These are phyloP conservation scores for Phyllosticta citrichinensis DNA, from an alignment of 2,329 filamentous ascomycete genomes.

Conservation along the genomic window DNA sequence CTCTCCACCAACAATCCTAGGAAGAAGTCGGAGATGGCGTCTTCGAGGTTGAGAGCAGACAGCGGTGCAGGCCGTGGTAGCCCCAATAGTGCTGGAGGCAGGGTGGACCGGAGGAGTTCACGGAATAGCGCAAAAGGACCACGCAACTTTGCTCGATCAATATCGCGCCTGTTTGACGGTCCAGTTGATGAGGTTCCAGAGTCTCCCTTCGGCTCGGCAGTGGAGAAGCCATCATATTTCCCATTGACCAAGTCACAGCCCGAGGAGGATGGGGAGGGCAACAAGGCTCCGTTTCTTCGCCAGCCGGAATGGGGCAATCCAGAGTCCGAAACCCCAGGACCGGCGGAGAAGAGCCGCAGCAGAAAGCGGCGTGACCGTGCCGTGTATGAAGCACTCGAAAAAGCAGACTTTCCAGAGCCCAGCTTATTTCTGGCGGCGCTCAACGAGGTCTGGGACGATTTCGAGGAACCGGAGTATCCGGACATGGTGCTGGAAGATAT, in stretches of 20 bases:
- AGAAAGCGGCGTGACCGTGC: conserved; percentile 4
- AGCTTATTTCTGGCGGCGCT: background rate
- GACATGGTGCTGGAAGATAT: conserved; percentile 9
- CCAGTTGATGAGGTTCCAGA: conserved; percentile 1
- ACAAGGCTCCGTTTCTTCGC: background rate
- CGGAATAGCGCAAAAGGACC: background rate
- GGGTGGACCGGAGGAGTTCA: background rate
- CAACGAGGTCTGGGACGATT: conserved; percentile 6
- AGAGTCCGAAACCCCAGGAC: background rate
- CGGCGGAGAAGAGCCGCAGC: background rate
- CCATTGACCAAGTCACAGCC: background rate
- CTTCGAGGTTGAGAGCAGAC: background rate
- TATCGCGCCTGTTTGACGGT: conserved; percentile 4
- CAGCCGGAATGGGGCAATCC: background rate
- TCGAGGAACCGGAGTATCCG: background rate
- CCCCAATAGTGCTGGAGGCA: background rate
- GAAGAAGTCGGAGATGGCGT: background rate
- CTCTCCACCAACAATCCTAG: background rate
- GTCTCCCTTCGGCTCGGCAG: conserved; percentile 3
- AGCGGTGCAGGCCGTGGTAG: background rate
- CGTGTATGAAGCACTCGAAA: conserved; percentile 3
- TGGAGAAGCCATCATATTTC: background rate
- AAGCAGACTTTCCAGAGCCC: background rate
- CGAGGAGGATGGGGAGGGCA: background rate
- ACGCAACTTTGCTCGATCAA: background rate